Evolutionary conservation across 805 yeast species (phyloP).

Genomic region (Metschnikowia chrysomelidarum): DNA sequence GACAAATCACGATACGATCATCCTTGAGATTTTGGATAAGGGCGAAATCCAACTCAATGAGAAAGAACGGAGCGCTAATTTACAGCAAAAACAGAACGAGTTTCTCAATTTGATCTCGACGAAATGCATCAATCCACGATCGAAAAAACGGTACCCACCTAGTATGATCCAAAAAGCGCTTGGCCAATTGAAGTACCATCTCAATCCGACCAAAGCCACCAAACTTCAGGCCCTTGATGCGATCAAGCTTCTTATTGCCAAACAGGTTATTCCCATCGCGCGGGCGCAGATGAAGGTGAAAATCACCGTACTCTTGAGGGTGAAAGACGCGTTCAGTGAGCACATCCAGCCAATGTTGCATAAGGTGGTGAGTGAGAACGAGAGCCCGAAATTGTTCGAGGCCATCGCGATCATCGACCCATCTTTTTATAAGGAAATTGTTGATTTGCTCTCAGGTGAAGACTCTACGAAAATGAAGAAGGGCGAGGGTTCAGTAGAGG

Average conservation of each 20-base stretch:
- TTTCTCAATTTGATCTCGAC: constrained; percentile 80
- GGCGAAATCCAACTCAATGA: constrained; percentile 96
- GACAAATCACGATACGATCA: constrained; percentile 69
- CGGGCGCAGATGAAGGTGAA: constrained; percentile 91
- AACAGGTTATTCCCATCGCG: constrained; percentile 88
- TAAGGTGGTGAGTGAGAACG: constrained; percentile 37
- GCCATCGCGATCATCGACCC: constrained; percentile 78
- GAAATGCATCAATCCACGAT: constrained; percentile 86
- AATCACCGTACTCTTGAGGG: constrained; percentile 55
- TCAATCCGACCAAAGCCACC: constrained; percentile 69
- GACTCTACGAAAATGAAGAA: constrained; percentile 38
- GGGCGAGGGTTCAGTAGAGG: constrained; percentile 71
- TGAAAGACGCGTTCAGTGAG: constrained; percentile 35
- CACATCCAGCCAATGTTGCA: constrained; percentile 36
- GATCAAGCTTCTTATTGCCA: constrained; percentile 68
- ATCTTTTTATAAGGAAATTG: constrained; percentile 69
- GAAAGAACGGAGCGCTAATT: constrained; percentile 80
- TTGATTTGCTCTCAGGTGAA: constrained; percentile 54
- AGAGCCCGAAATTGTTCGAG: constrained; percentile 43
- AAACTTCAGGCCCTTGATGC: constrained; percentile 92
- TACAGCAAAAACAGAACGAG: constrained; percentile 74
- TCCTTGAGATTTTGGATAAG: constrained; percentile 76
- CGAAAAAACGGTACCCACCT: constrained; percentile 90
- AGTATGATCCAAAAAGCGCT: constrained; percentile 89
- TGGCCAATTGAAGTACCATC: constrained; percentile 72